These are phyloP conservation scores for Raffaelea ambrosiae DNA, from an alignment of 2,329 filamentous ascomycete species.

Conservation along the genomic window DNA sequence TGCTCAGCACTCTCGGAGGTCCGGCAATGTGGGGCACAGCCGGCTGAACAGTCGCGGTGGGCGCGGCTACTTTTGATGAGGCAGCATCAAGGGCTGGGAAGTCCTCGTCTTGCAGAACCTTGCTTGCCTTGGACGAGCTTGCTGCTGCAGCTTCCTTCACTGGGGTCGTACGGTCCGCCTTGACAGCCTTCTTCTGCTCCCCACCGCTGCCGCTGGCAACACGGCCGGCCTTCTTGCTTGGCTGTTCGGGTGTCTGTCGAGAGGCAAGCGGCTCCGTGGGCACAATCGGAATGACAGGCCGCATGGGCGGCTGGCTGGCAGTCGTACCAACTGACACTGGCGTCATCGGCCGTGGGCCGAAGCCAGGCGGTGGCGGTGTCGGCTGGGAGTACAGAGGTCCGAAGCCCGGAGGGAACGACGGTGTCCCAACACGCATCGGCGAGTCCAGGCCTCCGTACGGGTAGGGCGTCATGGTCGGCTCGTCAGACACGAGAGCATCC, in stretches of 20 bases:
- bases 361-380: constrained; percentile 18
- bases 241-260: background rate
- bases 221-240: background rate
- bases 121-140: background rate
- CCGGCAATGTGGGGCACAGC: constrained; percentile 17
- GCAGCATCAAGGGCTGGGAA: constrained; percentile 50
- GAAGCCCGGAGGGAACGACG: constrained; percentile 36
- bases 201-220: constrained; percentile 10
- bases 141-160: constrained; percentile 15
- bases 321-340: background rate
- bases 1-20: background rate
- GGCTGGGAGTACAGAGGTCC: constrained; percentile 14
- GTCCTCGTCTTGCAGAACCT: constrained; percentile 49
- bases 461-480: constrained; percentile 15
- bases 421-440: constrained; percentile 19
- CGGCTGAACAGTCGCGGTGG: constrained; percentile 7
- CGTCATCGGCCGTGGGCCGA: constrained; percentile 7
- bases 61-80: constrained; percentile 28
- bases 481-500: constrained; percentile 60
- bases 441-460: constrained; percentile 16
- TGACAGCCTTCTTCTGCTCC: background rate
- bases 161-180: background rate
- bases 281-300: constrained; percentile 2
- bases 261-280: background rate
- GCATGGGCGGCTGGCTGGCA: background rate